Evolutionary conservation across 208 protist genomes (phyloP), one percentile per base, ranked within the genome.

Genomic region (Leishmania gerbilli): DNA sequence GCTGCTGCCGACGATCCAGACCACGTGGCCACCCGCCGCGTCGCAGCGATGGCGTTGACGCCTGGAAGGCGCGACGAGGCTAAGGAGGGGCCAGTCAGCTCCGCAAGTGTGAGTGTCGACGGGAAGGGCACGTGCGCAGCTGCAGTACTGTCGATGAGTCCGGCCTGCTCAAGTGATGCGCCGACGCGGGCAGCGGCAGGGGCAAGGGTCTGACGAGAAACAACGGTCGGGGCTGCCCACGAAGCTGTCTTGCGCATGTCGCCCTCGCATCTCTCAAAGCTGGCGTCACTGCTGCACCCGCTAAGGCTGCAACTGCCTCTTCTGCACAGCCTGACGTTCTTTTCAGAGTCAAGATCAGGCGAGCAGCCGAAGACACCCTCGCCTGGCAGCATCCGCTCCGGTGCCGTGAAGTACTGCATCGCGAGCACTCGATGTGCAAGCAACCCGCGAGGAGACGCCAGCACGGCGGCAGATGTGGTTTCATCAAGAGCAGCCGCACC

Each of bases 331-430:
- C 40, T 47, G 11, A 60, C 45, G 15, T 53, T 64, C 42, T 31
- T 47, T 27, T 65, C 74, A 51, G 74, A 77, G 56, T 77, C 56
- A 8, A 80, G 60, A 49, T 82, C 76, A 27, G 82, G 81, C 0
- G 82, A 85, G 27, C 42, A 19, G 9, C 17, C 62, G 3, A 78
- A 45, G n/a, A 76, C 58, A 7, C 60, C 71, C 55, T 85, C 82
- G n/a, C 69, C 82, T 6, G 80, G 77, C 49, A 80, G 31, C n/a
- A 64, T n/a, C 24, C 58, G n/a, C 56, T 45, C 40, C 51, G 78
- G 11, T 69, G 60, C 13, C 40, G 56, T 71, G 64, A 85, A 85
- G 42, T 75, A 60, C 15, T 58, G 72, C 51, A 60, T 45, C 49
- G 82, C 82, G 55, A 55, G 56, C 21, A 72, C 77, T 34, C 65